These are phyloP conservation scores for Macrocybe gigantea DNA, from an alignment of 768 basidiomycete genomes.

Conservation along the genomic window DNA sequence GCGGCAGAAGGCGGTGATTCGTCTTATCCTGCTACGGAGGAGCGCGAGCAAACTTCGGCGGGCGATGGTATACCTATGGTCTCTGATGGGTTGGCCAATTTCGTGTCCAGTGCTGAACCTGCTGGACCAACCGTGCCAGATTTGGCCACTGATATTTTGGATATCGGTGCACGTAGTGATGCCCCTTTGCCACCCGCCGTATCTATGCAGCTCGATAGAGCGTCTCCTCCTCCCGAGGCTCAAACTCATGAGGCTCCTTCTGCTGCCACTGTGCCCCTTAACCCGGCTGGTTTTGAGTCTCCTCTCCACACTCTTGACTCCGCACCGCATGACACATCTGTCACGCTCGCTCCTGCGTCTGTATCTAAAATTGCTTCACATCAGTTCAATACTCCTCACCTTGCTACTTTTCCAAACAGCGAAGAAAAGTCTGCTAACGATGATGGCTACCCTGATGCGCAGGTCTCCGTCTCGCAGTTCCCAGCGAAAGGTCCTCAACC, in stretches of 20 bases:
- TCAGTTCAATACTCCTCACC: conserved; percentile 31
- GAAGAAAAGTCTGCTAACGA: conserved; percentile 42
- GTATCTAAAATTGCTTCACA: conserved; percentile 39
- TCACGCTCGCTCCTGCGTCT: conserved; percentile 38
- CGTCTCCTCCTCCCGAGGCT: conserved; percentile 2
- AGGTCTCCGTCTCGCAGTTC: conserved; percentile 23
- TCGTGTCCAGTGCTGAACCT: too few species aligned
- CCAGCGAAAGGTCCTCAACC: too few species aligned
- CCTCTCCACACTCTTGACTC: neutral
- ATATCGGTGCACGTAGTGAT: conserved; percentile 5
- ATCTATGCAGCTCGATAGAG: neutral
- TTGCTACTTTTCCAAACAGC: conserved; percentile 28
- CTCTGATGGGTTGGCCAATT: neutral
- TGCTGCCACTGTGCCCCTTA: conserved; percentile 10
- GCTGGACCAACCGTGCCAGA: neutral
- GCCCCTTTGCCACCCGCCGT: conserved; percentile 4
- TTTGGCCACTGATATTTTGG: conserved; percentile 5
- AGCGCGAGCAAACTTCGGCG: neutral
- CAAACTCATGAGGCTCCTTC: neutral
- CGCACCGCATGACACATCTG: conserved; percentile 11
- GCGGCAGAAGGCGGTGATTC: conserved; percentile 26
- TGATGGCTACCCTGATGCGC: conserved; percentile 39
- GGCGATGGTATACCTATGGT: conserved; percentile 4
- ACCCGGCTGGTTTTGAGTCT: too few species aligned
- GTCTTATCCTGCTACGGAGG: conserved; percentile 11